A percentile compares a stretch with the other conserved stretches of the same genome.
Conservation (phyloP, 2,329 filamentous ascomycete genomes). For the Tricladium varicosporioides region DNA sequence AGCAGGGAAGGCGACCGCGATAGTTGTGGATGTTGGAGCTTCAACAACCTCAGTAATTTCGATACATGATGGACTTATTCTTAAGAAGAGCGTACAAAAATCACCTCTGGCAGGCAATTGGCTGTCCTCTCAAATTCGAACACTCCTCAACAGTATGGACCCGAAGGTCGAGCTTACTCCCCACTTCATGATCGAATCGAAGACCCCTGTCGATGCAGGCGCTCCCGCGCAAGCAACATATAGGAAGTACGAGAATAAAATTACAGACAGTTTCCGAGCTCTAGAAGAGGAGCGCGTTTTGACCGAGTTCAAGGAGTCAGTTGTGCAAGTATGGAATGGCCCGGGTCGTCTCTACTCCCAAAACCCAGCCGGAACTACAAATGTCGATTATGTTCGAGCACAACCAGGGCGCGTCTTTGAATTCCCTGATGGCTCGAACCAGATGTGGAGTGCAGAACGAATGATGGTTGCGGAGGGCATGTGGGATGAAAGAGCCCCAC, state of each 20-base stretch:
- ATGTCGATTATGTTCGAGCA: conserved; percentile 71
- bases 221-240: conserved; percentile 74
- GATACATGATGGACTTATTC: conserved; percentile 89
- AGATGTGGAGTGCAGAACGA: conserved; percentile 87
- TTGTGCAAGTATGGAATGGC: conserved; percentile 89
- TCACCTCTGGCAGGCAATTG: conserved; percentile 86
- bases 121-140: conserved; percentile 83
- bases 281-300: conserved; percentile 91
- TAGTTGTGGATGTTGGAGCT: conserved; percentile 90
- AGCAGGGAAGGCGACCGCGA: conserved; percentile 85
- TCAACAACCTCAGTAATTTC: conserved; percentile 86
- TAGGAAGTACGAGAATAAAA: conserved; percentile 62
- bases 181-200: conserved; percentile 83
- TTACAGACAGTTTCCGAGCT: conserved; percentile 69
- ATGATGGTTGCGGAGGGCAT: conserved; percentile 85
- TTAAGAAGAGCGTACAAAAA: conserved; percentile 85
- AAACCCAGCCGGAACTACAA: conserved; percentile 53
- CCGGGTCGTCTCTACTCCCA: conserved; percentile 60
- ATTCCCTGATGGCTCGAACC: conserved; percentile 95
- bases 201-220: conserved; percentile 84
- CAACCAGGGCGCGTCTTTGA: conserved; percentile 87
- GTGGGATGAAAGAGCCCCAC: conserved; percentile 81
- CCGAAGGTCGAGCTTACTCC: conserved; percentile 73
- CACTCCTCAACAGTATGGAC: conserved; percentile 70
- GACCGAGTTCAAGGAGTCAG: conserved; percentile 96